These are phyloP conservation scores for Calonectria honghensis DNA, from an alignment of 2,329 filamentous ascomycete genomes.

Conservation along the genomic window DNA sequence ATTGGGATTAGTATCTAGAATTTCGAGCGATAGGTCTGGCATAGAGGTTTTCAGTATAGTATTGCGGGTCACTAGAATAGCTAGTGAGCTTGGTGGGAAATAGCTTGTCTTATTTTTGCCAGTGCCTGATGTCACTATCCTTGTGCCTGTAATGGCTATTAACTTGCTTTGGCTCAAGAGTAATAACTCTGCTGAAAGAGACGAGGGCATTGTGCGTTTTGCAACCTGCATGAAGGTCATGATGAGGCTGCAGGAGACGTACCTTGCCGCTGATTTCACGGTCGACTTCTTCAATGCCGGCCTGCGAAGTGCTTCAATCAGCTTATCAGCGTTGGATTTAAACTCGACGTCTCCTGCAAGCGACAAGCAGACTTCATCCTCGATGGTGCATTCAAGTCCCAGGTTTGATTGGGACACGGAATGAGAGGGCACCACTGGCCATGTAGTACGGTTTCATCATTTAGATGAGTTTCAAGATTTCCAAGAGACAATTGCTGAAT, in stretches of 20 bases:
- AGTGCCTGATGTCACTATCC: background rate
- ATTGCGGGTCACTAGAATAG: background rate
- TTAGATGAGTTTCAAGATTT: background rate
- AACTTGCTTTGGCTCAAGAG: constrained; percentile 10
- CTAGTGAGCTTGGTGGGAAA: background rate
- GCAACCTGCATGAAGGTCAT: background rate
- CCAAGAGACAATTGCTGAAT: background rate
- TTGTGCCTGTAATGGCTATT: background rate
- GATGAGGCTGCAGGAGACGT: background rate
- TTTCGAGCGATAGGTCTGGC: background rate
- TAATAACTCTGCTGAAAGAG: background rate
- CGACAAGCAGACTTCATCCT: background rate
- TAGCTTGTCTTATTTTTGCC: background rate
- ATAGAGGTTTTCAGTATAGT: background rate
- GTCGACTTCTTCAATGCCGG: background rate
- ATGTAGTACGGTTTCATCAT: background rate
- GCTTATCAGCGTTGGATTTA: background rate
- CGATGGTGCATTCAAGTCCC: background rate
- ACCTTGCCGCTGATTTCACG: constrained; percentile 1
- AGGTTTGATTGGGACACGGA: constrained; percentile 10
- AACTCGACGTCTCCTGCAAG: background rate
- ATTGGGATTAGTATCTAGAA: background rate
- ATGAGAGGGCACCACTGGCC: background rate
- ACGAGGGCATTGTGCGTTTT: background rate
- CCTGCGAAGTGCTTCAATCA: background rate